Base-by-base conservation (phyloP, 1,284 basidiomycete species). In the Testicularia cyperi region DNA sequence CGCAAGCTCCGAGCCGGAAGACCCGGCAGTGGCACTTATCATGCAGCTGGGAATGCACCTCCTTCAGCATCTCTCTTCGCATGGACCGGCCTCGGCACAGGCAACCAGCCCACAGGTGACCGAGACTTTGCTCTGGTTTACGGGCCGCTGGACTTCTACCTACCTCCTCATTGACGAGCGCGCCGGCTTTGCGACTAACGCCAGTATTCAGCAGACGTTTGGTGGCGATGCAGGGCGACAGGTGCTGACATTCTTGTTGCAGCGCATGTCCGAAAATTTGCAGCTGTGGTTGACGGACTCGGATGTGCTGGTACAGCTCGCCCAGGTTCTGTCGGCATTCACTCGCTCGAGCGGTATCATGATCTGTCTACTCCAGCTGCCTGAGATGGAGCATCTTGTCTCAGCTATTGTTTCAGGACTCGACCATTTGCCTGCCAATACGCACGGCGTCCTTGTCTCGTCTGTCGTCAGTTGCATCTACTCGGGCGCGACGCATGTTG, bases 391-490 rank as follows among this genome's bases (percentile, higher is more conserved):
- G 35, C 49, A 54, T 22, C 51, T 72, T 3, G 55, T 70, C 5
- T 40, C 43, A 6, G 49, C 51, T 13, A 51, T 69, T 34, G 47
- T 68, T 21, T 53, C 58, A 0, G 36, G 44, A 1, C 46, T 74
- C 9, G 68, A 65, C 19, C 39, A 42, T 20, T 48, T 74, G 3
- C 70, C 70, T 0, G 70, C 55, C 31, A 55, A 55, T 42, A 68
- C 67, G 12, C 68, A 73, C 35, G 67, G 62, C 13, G 44, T 55
- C 6, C 44, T 74, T 9, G 43, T 72, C 15, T 51, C 63, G 10
- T 67, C 66, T 2, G 37, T 68, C 6, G 65, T 74, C 9, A 57
- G 61, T 38, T 72, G 69, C 46, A 61, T 72, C 42, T 64, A 70
- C 40, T 54, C 54, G 22, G 62, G 57, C 44, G 55, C 44, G 25